These are phyloP conservation scores for Pontederia crassipes DNA, from an alignment of 176 grass and related monocot species.

Conservation along the genomic window DNA sequence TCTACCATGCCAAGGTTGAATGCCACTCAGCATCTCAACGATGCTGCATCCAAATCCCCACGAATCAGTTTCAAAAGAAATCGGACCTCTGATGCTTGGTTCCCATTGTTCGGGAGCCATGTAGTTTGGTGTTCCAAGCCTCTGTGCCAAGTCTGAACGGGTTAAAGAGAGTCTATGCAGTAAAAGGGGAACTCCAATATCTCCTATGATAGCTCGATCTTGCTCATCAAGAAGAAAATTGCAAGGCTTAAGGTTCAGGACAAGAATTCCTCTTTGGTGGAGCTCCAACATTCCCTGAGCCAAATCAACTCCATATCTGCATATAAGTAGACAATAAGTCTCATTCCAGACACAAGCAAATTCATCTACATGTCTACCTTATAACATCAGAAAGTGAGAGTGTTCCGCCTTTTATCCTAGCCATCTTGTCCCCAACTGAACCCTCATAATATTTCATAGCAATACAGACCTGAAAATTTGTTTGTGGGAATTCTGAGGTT, in stretches of 20 bases:
- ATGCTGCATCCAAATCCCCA: constrained; percentile 95
- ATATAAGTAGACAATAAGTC: constrained; percentile 14
- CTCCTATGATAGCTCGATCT: constrained; percentile 53
- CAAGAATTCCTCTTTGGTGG: constrained; percentile 59
- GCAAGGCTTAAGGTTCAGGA: constrained; percentile 83
- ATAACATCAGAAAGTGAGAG: constrained; percentile 72
- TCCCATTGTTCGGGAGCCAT: constrained; percentile 98
- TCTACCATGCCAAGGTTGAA: constrained; percentile 70
- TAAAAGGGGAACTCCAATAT: constrained; percentile 82
- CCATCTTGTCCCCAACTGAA: constrained; percentile 81
- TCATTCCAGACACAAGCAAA: constrained; percentile 18
- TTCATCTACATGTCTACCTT: constrained; percentile 32
- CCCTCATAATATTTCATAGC: constrained; percentile 98
- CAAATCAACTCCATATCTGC: constrained; percentile 79
- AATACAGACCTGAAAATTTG: constrained; percentile 65
- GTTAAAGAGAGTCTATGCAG: constrained; percentile 63
- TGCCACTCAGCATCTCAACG: constrained; percentile 87
- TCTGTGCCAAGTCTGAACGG: constrained; percentile 53
- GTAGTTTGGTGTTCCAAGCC: constrained; percentile 86
- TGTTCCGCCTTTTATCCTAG: constrained; percentile 73
- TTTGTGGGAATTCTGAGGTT: background rate
- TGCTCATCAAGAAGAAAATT: constrained; percentile 70
- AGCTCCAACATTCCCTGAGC: constrained; percentile 65
- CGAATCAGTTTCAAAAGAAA: constrained; percentile 79
- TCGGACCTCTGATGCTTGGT: constrained; percentile 65